Base-by-base conservation (phyloP, 371 early-diverging fungal species). In the Umbelopsis sp. region DNA sequence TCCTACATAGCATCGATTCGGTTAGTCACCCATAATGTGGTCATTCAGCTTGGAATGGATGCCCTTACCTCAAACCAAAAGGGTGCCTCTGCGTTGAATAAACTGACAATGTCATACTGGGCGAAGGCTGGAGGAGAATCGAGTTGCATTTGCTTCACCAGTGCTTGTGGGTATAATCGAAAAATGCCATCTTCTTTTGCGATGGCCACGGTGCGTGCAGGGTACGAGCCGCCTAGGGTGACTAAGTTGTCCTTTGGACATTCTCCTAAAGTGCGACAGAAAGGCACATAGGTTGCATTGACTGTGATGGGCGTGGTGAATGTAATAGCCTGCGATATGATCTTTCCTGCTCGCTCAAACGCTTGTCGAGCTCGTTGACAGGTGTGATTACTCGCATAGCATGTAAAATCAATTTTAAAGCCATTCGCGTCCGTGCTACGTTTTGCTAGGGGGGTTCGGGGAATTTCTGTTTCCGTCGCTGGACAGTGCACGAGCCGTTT, bases 91-190 rank as follows among this genome's bases (percentile, higher is more conserved):
- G 87, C 74, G 70, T 89, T 89, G 74, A 89, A 89, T 10, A 81
- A 71, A n/a, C 85, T 84, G 16, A 80, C 16, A n/a, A 89, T 87
- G 67, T 89, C 89, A 63, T 53, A 79, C 1, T 70, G 63, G 14
- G 69, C 68, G 71, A 71, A 84, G 14, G 69, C 48, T 2, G 79
- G 76, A 25, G 69, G 69, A 14, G 66, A 64, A 20, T 74, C 52
- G 10, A 68, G 12, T 2, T 67, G 53, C 46, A 84, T 66, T 65
- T 89, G 88, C 53, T 86, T 87, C 0, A 86, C 81, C 9, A 89
- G 67, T 22, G 86, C 79, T 64, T 89, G 89, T 8, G 89, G 87
- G 69, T 87, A 86, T 6, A 86, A 72, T 24, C 80, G 69, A 7
- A 66, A 24, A 12, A 70, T 29, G 10, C 77, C 75, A 63, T 79